A percentile compares a stretch with the other conserved stretches of the same genome.
Conservation (phyloP, 169 alveolate species). For the Plasmodium yoelii region DNA sequence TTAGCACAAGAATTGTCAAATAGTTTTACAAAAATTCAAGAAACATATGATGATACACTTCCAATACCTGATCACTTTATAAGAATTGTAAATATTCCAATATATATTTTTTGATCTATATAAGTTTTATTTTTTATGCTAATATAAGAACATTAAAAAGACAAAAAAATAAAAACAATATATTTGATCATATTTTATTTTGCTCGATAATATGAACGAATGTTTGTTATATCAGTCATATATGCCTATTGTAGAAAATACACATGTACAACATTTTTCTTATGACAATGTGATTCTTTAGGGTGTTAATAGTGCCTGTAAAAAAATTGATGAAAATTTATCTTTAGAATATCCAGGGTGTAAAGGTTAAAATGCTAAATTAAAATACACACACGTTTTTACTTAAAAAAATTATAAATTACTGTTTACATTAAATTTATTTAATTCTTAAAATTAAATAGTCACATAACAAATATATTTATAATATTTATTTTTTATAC, state of each 20-base stretch:
- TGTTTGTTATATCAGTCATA: too few species aligned
- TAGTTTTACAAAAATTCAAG: conserved; percentile 34
- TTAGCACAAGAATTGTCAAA: conserved; percentile 58
- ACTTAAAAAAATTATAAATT: conserved; percentile 16
- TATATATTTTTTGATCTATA: background rate
- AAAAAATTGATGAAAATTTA: conserved; percentile 49
- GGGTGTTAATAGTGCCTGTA: conserved; percentile 69
- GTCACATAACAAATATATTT: too few species aligned
- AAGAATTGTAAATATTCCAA: conserved; percentile 37
- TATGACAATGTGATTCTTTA: background rate
- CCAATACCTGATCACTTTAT: conserved; percentile 72
- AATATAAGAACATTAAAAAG: background rate
- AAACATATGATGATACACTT: conserved; percentile 60
- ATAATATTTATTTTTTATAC: too few species aligned
- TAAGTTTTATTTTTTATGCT: background rate
- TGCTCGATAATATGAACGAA: background rate
- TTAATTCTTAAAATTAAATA: too few species aligned
- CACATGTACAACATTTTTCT: too few species aligned
- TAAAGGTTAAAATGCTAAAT: conserved; percentile 26
- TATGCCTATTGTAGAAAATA: too few species aligned
- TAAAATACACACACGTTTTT: background rate
- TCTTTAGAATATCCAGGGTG: conserved; percentile 46
- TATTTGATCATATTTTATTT: too few species aligned
- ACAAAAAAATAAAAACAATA: background rate
- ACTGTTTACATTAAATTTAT: background rate